Evolutionary conservation across 192 early-diverging fungal genomes (phyloP).

Genomic region (Funneliformis mosseae): DNA sequence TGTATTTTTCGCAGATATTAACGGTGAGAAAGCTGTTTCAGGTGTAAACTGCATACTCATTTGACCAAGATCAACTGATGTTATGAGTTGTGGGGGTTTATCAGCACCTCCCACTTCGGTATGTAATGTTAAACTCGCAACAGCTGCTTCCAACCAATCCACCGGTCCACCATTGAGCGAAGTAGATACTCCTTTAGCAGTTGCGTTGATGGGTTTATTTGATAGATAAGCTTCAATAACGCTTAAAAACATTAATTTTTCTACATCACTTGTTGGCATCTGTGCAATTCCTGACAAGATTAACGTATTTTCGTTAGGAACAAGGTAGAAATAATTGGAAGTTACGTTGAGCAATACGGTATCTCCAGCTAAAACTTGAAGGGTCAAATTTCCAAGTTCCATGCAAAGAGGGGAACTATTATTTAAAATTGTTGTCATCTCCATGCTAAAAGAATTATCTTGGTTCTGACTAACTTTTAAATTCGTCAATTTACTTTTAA

Average conservation of each 20-base stretch:
- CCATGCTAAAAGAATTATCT: background rate
- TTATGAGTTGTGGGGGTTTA: conserved; percentile 48
- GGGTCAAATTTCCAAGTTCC: conserved; percentile 48
- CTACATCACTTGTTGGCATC: conserved; percentile 33
- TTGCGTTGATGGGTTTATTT: conserved; percentile 43
- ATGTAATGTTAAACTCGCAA: background rate
- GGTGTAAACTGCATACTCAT: conserved; percentile 46
- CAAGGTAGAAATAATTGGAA: conserved; percentile 34
- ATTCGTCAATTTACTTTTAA: conserved; percentile 42
- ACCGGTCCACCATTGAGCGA: conserved; percentile 39
- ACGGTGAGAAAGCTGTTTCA: conserved; percentile 44
- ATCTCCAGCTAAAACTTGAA: conserved; percentile 36
- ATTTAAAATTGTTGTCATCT: conserved; percentile 31
- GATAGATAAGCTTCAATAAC: conserved; percentile 50
- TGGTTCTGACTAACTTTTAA: conserved; percentile 16
- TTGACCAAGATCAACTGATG: conserved; percentile 49
- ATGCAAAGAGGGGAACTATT: conserved; percentile 59
- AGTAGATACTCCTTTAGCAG: conserved; percentile 49
- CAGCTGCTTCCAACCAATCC: conserved; percentile 40
- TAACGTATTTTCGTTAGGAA: conserved; percentile 38
- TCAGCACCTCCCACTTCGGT: background rate
- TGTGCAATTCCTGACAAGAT: conserved; percentile 37
- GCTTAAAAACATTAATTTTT: background rate
- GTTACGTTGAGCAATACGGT: conserved; percentile 35
- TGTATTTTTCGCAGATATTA: conserved; percentile 40